Evolutionary conservation across 768 basidiomycete genomes (phyloP).

Genomic region (Russula dissimulans): DNA sequence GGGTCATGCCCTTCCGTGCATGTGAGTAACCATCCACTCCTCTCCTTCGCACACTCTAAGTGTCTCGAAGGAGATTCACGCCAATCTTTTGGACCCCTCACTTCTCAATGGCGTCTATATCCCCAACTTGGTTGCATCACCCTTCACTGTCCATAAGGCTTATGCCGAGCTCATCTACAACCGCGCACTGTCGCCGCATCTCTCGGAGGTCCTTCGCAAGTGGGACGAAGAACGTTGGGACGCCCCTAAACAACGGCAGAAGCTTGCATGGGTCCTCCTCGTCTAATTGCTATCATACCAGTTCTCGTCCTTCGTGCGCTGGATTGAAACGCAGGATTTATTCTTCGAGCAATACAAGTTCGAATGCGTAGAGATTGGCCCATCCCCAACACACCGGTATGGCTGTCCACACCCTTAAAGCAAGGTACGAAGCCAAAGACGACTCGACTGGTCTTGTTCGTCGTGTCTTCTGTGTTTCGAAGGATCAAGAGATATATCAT

Average conservation of each 20-base stretch:
- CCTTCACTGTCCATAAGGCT: conserved; percentile 72
- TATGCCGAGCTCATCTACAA: conserved; percentile 96
- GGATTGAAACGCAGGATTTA: conserved; percentile 98
- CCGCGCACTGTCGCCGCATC: conserved; percentile 89
- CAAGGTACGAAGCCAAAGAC: conserved; percentile 87
- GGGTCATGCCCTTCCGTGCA: conserved; percentile 94
- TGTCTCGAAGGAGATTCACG: conserved; percentile 89
- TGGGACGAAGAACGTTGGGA: conserved; percentile 94
- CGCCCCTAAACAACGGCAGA: conserved; percentile 71
- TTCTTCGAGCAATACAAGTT: conserved; percentile 81
- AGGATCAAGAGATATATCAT: conserved; percentile 96
- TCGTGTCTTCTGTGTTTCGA: conserved; percentile 84
- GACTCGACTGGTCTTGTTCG: conserved; percentile 77
- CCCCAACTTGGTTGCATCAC: conserved; percentile 88
- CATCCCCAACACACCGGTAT: conserved; percentile 91
- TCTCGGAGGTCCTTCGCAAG: conserved; percentile 87
- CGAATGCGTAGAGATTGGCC: conserved; percentile 93
- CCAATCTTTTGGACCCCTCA: conserved; percentile 85
- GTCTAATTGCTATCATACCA: conserved; percentile 97
- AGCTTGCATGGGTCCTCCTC: conserved; percentile 90
- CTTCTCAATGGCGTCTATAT: conserved; percentile 94
- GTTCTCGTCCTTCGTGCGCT: conserved; percentile 95
- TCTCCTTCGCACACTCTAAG: background rate
- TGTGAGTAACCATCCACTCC: conserved; percentile 45
- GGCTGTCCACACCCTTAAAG: conserved; percentile 83